Base-by-base conservation (phyloP, 495 filamentous ascomycete genomes). In the Penicillium manginii region DNA sequence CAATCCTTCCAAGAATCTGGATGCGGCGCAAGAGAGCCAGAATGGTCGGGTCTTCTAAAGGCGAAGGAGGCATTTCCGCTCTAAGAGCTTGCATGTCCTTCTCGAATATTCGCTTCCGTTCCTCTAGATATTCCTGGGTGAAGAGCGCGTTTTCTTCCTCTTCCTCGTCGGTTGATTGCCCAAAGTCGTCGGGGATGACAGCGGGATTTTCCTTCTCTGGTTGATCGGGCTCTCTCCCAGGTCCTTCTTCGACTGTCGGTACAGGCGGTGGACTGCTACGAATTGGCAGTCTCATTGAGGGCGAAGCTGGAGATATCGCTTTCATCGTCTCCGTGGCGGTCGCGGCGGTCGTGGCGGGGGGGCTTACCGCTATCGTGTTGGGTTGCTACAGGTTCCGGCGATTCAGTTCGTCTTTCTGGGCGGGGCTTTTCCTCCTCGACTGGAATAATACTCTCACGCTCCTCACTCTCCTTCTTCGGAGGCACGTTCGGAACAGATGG, bases 111-210 rank as follows among this genome's bases (percentile, higher is more conserved):
- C 61, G 69, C 59, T 81, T 79, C 18, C 78, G 70, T 55, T 79
- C 74, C n/a, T 80, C 74, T 8, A 82, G 64, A 57, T 83, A 80
- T 33, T 81, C 79, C 19, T 83, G 75, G 8, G 75, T 81, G 21
- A 84, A 78, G 17, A 77, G 66, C 3, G 67, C 63, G 49, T 76
- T 76, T 18, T 79, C 77, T 39, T 79, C 76, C n/a, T 79, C 77
- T 56, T 79, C 77, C 57, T 79, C 76, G 14, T 80, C 77, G 49
- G 70, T 77, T 9, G 69, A 71, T 23, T 60, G 62, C 22, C 50
- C 61, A 46, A 79, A 75, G 35, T 71, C 71, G 1, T 71, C 72
- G 1, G 71, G 75, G 40, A 74, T 71, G 8, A 69, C 39, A 10
- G 62, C 37, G 26, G 43, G 21, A 9, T 53, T 57, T 1, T 57